Conservation (phyloP, 192 early-diverging fungal species). For the Rhizoclosmatium globosum region DNA sequence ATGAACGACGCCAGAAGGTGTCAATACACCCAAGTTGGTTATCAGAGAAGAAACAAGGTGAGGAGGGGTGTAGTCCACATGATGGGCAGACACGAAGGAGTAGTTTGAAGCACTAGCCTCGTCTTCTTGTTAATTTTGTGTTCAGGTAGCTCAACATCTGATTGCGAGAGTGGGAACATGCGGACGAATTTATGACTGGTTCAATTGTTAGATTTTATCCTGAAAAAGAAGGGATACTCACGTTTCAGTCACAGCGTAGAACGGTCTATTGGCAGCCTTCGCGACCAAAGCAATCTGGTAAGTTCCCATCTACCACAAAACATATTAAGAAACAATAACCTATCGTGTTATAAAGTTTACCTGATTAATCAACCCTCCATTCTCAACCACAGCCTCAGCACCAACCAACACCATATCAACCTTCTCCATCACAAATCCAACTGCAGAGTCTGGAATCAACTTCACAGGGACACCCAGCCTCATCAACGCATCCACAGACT, state of each 20-base stretch:
- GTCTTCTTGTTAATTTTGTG: constrained; percentile 31
- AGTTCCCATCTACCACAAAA: constrained; percentile 78
- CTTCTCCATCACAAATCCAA: constrained; percentile 89
- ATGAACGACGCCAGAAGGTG: constrained; percentile 77
- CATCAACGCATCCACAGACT: constrained; percentile 74
- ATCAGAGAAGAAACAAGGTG: constrained; percentile 84
- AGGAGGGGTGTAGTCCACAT: constrained; percentile 91
- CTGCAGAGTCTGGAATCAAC: constrained; percentile 85
- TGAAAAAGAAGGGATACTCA: constrained; percentile 44
- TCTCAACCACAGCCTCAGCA: constrained; percentile 97
- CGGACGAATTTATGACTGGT: constrained; percentile 94
- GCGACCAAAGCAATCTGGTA: constrained; percentile 96
- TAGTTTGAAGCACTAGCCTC: constrained; percentile 64
- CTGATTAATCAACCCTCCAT: constrained; percentile 96
- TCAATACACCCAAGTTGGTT: constrained; percentile 88
- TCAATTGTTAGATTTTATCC: background rate
- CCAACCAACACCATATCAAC: constrained; percentile 97
- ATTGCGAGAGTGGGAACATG: constrained; percentile 93
- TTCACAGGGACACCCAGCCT: constrained; percentile 81
- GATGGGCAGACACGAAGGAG: constrained; percentile 28
- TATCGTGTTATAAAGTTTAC: constrained; percentile 41
- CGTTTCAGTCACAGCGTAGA: constrained; percentile 95
- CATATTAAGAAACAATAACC: background rate
- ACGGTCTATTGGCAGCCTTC: constrained; percentile 91
- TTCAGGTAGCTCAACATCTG: constrained; percentile 69